phyloP scores from a whole-genome alignment of 768 basidiomycete species.

The Termitomyces heimii region DNA sequence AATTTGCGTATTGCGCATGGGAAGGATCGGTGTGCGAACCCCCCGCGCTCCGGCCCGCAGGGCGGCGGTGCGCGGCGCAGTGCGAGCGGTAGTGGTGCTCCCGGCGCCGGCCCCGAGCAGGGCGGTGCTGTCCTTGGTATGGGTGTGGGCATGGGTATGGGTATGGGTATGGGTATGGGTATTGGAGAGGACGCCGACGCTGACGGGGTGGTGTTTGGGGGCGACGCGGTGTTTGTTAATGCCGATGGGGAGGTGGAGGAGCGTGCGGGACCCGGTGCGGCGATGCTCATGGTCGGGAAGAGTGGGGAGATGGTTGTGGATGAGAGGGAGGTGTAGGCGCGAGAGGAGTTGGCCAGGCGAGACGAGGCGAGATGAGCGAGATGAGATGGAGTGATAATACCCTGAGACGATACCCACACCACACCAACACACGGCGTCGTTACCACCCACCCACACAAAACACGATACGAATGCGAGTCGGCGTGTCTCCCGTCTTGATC shows the following conservation, averaged over 20 bases:
- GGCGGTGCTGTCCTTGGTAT: neutral
- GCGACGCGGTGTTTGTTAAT: constrained; percentile 23
- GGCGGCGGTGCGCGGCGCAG: constrained; percentile 43
- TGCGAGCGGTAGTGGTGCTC: neutral
- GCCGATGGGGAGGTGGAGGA: constrained; percentile 17
- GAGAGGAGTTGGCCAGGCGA: neutral
- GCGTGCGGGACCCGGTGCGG: no score
- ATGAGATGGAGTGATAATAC: neutral
- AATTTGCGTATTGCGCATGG: constrained; percentile 90
- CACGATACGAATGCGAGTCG: no score
- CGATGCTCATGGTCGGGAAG: no score
- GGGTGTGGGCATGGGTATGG: neutral
- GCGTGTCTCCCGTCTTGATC: no score
- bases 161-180: constrained; percentile 22
- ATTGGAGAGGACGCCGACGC: constrained; percentile 29
- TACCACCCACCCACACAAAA: no score
- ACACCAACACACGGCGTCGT: no score
- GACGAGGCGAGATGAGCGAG: no score
- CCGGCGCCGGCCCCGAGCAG: no score
- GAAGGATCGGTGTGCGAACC: constrained; percentile 93
- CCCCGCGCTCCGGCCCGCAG: constrained; percentile 79
- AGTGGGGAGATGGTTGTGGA: no score
- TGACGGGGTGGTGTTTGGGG: constrained; percentile 29
- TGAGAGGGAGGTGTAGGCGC: neutral
- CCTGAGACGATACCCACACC: neutral